Conservation (phyloP, 306 rosid genomes). For the Geum urbanum region DNA sequence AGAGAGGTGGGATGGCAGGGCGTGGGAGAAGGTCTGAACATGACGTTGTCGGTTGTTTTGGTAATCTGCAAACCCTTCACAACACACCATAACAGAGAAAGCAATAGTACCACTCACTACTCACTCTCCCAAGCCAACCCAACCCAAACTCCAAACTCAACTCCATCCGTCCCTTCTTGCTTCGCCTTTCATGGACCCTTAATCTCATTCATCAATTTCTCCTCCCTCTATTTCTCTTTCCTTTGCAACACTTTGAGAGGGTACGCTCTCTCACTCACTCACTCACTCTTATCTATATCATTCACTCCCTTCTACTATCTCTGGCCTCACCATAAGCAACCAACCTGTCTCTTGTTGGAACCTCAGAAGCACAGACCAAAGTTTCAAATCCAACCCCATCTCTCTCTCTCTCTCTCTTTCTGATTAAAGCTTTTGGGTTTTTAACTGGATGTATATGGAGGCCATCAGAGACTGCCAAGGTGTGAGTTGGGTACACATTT, state of each 20-base stretch:
- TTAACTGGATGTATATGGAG: background rate
- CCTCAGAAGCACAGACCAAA: slow-evolving; percentile 35
- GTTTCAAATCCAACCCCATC: background rate
- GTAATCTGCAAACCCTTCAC: slow-evolving; percentile 24
- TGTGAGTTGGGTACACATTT: slow-evolving; percentile 25
- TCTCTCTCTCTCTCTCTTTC: slow-evolving; percentile 17
- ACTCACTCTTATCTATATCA: slow-evolving; percentile 20
- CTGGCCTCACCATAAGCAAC: slow-evolving; percentile 59
- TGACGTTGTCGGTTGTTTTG: slow-evolving; percentile 67
- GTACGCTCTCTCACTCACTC: background rate
- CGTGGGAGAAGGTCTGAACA: slow-evolving; percentile 63
- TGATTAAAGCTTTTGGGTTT: background rate
- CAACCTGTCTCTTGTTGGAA: slow-evolving; percentile 65
- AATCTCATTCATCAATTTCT: slow-evolving; percentile 17
- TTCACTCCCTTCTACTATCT: background rate
- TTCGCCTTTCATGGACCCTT: background rate
- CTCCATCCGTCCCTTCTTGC: too few species aligned
- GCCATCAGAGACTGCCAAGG: slow-evolving; percentile 17
- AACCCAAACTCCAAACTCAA: too few species aligned
- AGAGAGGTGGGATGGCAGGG: slow-evolving; percentile 46
- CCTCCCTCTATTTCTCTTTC: background rate
- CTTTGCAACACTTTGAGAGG: slow-evolving; percentile 9
- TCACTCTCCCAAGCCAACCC: background rate
- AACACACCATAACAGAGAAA: background rate
- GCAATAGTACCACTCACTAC: background rate